Evolutionary conservation across 805 yeast species (phyloP), one percentile per base, ranked within the genome.

Genomic region (Schizosaccharomyces japonicus): DNA sequence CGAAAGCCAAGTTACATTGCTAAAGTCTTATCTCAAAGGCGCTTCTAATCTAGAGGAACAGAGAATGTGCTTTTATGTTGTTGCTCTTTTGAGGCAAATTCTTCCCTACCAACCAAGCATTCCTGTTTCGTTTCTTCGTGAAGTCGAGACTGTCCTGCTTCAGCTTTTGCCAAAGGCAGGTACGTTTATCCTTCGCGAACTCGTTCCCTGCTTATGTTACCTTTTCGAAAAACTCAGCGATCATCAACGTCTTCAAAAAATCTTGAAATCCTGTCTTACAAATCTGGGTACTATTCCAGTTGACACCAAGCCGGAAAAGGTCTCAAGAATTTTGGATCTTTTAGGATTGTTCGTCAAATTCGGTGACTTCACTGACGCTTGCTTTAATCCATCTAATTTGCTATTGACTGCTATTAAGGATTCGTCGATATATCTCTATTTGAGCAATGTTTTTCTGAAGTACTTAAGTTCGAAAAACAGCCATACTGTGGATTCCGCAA

Each of bases 41-140:
- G 42, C 42, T 36, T 36, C 42, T 7, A 36, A 3, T 17, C 17
- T 36, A 8, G 42, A 36, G 23, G 42, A 36, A n/a, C 42, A 36
- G n/a, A 25, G 42, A 8, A 19, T 36, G 10, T 13, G 17, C 13
- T 36, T 19, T 27, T 36, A 36, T 21, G 42, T 36, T 5, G 42
- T 36, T 7, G 42, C 42, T 21, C 17, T 36, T 19, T 36, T 36
- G 5, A 17, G 42, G 23, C 42, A 36, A 13, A 27, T 36, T 21
- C 11, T 36, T 19, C 42, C 42, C 13, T 21, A n/a, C 5, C 42
- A 36, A 21, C 17, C 17, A 11, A 27, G 23, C 6, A 36, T 36
- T 36, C 27, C 42, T 6, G 42, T 19, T 7, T n/a, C 4, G 11
- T 36, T 36, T 23, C 23, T 36, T n/a, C 42, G 42, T 3, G 23